A percentile compares a stretch with the other conserved stretches of the same genome.
phyloP scores from a whole-genome alignment of 2,329 filamentous ascomycete species.

The Gnomoniopsis sp. region DNA sequence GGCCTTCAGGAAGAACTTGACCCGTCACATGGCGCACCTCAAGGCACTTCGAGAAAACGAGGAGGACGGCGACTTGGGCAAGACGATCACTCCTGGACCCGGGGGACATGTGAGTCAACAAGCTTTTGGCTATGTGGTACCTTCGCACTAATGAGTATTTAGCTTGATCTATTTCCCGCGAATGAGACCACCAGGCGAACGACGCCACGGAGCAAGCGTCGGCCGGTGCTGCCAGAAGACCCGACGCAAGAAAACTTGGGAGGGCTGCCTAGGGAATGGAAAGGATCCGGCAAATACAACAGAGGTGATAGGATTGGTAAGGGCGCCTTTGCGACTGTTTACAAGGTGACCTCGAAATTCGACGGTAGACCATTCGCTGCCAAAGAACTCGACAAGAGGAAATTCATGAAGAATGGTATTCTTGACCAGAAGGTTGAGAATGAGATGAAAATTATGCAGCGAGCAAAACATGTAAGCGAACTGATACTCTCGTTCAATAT shows the following conservation, averaged over 20 bases:
- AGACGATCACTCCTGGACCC: slow-evolving; percentile 45
- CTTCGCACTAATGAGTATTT: not conserved
- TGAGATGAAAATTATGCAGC: slow-evolving; percentile 94
- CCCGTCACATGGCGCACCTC: slow-evolving; percentile 55
- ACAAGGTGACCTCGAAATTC: slow-evolving; percentile 82
- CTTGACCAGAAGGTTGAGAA: slow-evolving; percentile 91
- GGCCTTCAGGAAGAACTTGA: slow-evolving; percentile 66
- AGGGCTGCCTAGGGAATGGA: slow-evolving; percentile 64
- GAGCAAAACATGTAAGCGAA: slow-evolving; percentile 69
- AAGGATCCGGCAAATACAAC: slow-evolving; percentile 81
- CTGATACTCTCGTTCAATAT: slow-evolving; percentile 11
- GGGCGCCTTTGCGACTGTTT: slow-evolving; percentile 91
- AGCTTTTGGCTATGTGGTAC: slow-evolving; percentile 7
- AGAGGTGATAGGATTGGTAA: slow-evolving; percentile 79
- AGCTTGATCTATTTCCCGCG: slow-evolving; percentile 29
- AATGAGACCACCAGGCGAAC: slow-evolving; percentile 8
- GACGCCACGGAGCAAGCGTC: not conserved
- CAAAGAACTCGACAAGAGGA: slow-evolving; percentile 91
- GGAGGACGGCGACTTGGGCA: slow-evolving; percentile 27
- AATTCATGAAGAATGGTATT: slow-evolving; percentile 88
- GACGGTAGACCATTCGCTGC: slow-evolving; percentile 83
- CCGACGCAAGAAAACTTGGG: slow-evolving; percentile 32
- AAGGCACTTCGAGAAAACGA: slow-evolving; percentile 27
- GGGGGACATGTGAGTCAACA: slow-evolving; percentile 41
- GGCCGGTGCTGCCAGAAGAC: slow-evolving; percentile 18